phyloP scores from a whole-genome alignment of 768 basidiomycete genomes.

The Mycena kentingensis region DNA sequence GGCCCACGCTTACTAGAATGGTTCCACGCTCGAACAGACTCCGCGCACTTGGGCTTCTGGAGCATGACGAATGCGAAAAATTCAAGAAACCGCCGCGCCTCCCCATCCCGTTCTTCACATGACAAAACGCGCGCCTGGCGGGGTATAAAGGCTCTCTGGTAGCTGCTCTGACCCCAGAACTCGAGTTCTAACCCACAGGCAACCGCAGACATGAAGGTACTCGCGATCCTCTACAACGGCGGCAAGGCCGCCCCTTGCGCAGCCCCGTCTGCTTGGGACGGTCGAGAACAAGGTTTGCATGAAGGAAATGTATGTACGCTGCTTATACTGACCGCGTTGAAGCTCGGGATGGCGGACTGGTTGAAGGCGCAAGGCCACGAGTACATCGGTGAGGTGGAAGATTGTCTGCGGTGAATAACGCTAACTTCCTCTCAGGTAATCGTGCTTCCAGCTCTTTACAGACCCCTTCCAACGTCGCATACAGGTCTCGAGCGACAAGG shows the following conservation, averaged over 20 bases:
- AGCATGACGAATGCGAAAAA: too few species aligned
- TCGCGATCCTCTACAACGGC: conserved; percentile 76
- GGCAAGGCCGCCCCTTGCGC: conserved; percentile 62
- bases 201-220: conserved; percentile 58
- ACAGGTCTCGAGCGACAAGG: conserved; percentile 84
- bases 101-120: too few species aligned
- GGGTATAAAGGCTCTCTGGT: too few species aligned
- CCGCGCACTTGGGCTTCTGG: too few species aligned
- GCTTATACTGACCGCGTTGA: not conserved
- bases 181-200: too few species aligned
- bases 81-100: too few species aligned
- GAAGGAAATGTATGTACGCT: conserved; percentile 7
- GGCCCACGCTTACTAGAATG: too few species aligned
- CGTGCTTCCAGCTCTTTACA: not conserved
- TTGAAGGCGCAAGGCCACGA: conserved; percentile 74
- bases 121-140: too few species aligned
- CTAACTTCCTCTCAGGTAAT: conserved; percentile 4
- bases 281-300: conserved; percentile 78
- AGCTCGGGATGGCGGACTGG: conserved; percentile 77
- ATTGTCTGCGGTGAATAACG: conserved; percentile 3
- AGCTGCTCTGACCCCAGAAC: too few species aligned
- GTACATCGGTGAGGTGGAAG: conserved; percentile 70
- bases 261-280: conserved; percentile 78
- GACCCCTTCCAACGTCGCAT: too few species aligned
- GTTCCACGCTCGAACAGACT: too few species aligned